Conservation (phyloP, 2,329 filamentous ascomycete species). For the Shiraia sp. region DNA sequence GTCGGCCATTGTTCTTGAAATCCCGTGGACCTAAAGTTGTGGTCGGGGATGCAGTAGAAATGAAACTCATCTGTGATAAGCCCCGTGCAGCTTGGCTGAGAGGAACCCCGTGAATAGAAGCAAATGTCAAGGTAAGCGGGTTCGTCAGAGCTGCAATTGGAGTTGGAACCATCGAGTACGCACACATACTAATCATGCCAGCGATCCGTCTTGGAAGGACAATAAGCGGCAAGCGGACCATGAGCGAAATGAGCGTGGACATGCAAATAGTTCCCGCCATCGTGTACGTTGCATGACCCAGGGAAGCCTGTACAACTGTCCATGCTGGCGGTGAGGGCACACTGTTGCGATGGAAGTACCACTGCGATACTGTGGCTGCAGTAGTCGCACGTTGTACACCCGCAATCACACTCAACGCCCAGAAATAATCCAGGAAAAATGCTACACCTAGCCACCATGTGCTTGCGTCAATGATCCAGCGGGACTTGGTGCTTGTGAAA, state of each 20-base stretch:
- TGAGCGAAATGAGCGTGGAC: constrained; percentile 77
- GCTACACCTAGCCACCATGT: constrained; percentile 95
- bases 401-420: constrained; percentile 86
- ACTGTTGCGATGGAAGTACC: constrained; percentile 95
- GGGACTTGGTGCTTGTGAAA: constrained; percentile 57
- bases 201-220: constrained; percentile 78
- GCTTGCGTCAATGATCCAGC: constrained; percentile 82
- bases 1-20: constrained; percentile 47
- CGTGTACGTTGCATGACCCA: constrained; percentile 79
- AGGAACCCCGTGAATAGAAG: constrained; percentile 88
- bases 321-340: constrained; percentile 75
- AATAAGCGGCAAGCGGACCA: constrained; percentile 82
- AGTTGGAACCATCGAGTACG: constrained; percentile 80
- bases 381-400: constrained; percentile 90
- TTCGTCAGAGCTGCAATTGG: constrained; percentile 86
- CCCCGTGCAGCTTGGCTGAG: constrained; percentile 77
- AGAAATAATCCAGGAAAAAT: constrained; percentile 93
- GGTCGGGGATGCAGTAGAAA: constrained; percentile 72
- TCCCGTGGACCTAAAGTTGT: constrained; percentile 60
- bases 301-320: constrained; percentile 80
- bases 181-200: constrained; percentile 69
- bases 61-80: constrained; percentile 79
- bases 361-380: constrained; percentile 93
- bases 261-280: constrained; percentile 92
- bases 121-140: constrained; percentile 88